Evolutionary conservation across 805 yeast species (phyloP).

Genomic region (Pichia kluyveri): DNA sequence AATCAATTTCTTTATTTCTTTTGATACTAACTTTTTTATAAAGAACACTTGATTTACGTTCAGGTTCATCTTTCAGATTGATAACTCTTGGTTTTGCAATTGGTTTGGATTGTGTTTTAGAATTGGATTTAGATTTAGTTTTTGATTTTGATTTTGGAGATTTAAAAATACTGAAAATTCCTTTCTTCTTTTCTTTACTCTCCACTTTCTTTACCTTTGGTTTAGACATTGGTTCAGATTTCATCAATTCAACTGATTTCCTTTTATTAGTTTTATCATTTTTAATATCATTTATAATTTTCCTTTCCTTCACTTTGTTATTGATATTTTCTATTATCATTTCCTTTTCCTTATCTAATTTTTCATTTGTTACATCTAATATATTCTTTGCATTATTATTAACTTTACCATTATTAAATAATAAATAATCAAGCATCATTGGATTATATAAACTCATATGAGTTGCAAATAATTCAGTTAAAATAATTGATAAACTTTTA

Average conservation of each 20-base stretch:
- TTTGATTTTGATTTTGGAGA: not conserved
- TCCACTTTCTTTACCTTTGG: not conserved
- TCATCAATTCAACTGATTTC: conserved; percentile 15
- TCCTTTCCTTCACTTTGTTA: conserved; percentile 6
- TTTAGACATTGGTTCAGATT: not conserved
- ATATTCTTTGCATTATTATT: conserved; percentile 8
- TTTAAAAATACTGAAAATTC: conserved; percentile 5
- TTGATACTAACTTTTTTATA: not conserved
- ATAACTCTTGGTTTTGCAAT: not conserved
- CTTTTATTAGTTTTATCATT: conserved; percentile 8
- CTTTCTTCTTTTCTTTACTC: not conserved
- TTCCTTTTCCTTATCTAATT: not conserved
- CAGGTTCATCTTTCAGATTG: not conserved
- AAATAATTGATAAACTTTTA: conserved; percentile 28
- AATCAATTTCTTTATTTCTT: not conserved
- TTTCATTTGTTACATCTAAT: not conserved
- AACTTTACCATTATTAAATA: conserved; percentile 22
- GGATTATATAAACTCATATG: conserved; percentile 29
- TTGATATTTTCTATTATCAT: conserved; percentile 7
- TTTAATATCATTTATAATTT: conserved; percentile 6
- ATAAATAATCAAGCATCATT: conserved; percentile 18
- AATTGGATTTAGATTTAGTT: not conserved
- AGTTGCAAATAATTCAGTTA: conserved; percentile 28
- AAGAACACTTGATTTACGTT: conserved; percentile 1
- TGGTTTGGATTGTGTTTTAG: not conserved